Evolutionary conservation across 352 stramenopile genomes (phyloP).

Genomic region (Pythium biforme): DNA sequence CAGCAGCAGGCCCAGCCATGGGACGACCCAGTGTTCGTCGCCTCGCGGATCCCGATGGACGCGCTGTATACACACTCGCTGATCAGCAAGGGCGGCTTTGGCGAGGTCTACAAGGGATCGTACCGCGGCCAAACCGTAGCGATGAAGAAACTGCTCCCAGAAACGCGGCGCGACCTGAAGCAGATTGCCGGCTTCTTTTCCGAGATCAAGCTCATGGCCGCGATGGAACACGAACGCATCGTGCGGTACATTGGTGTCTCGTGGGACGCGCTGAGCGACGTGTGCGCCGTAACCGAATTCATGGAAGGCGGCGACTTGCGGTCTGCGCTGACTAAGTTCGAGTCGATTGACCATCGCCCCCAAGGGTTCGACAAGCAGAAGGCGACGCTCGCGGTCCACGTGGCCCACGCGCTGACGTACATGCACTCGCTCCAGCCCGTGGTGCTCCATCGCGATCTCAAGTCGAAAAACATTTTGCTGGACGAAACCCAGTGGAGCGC

Average conservation of each 20-base stretch:
- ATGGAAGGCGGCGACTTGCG: slow-evolving; percentile 34
- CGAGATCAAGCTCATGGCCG: slow-evolving; percentile 28
- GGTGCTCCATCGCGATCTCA: slow-evolving; percentile 26
- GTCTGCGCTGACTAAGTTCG: slow-evolving; percentile 9
- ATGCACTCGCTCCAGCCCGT: slow-evolving; percentile 31
- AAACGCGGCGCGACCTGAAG: slow-evolving; percentile 2
- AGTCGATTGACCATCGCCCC: slow-evolving; percentile 6
- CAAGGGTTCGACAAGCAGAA: slow-evolving; percentile 25
- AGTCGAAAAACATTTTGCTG: slow-evolving; percentile 27
- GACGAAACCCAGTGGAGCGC: slow-evolving; percentile 25
- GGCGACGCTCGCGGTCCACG: slow-evolving; percentile 27
- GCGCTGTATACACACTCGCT: slow-evolving; percentile 7
- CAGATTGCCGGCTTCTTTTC: slow-evolving; percentile 22
- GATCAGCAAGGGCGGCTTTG: slow-evolving; percentile 23
- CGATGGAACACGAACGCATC: slow-evolving; percentile 27
- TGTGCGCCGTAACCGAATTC: slow-evolving; percentile 32
- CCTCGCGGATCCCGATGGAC: slow-evolving; percentile 19
- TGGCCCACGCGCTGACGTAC: slow-evolving; percentile 31
- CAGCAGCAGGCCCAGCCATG: slow-evolving; percentile 7
- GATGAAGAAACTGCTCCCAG: slow-evolving; percentile 24
- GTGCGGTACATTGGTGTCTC: slow-evolving; percentile 30
- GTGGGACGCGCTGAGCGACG: slow-evolving; percentile 27
- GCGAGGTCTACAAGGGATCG: slow-evolving; percentile 22
- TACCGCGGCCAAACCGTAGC: slow-evolving; percentile 18
- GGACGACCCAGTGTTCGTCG: slow-evolving; percentile 21